A percentile compares a stretch with the other conserved stretches of the same genome.
phyloP scores from a whole-genome alignment of 306 rosid species.

The Castanea mollissima region DNA sequence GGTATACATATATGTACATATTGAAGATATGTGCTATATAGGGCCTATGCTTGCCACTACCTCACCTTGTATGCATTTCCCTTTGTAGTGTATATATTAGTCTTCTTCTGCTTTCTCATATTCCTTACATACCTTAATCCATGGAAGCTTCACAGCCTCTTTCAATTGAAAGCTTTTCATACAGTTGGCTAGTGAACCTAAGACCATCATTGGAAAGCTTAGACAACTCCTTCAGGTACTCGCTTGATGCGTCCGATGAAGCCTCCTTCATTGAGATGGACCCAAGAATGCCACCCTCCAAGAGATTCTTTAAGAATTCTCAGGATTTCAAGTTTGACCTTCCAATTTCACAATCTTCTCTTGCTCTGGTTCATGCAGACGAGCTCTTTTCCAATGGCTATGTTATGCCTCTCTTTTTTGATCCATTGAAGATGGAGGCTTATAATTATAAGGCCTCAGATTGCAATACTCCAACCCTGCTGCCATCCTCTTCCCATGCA shows the following conservation, averaged over 20 bases:
- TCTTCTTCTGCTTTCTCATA: background rate
- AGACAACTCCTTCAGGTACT: slow-evolving; percentile 59
- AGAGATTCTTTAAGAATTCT: slow-evolving; percentile 71
- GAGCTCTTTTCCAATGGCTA: slow-evolving; percentile 90
- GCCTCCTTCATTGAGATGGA: slow-evolving; percentile 97
- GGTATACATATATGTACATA: slow-evolving; percentile 23
- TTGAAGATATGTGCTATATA: slow-evolving; percentile 35
- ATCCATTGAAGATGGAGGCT: slow-evolving; percentile 60
- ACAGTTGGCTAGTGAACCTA: slow-evolving; percentile 90
- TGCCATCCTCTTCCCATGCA: slow-evolving; percentile 35
- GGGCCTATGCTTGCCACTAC: slow-evolving; percentile 36
- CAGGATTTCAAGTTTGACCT: slow-evolving; percentile 86
- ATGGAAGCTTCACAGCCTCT: slow-evolving; percentile 89
- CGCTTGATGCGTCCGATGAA: slow-evolving; percentile 75
- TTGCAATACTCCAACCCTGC: slow-evolving; percentile 14
- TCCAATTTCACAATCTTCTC: slow-evolving; percentile 61
- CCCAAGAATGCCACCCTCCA: slow-evolving; percentile 87
- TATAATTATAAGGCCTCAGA: slow-evolving; percentile 33
- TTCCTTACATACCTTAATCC: slow-evolving; percentile 21
- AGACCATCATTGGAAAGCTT: slow-evolving; percentile 77
- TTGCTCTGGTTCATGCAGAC: slow-evolving; percentile 81
- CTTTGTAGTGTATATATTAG: slow-evolving; percentile 18
- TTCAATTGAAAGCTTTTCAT: slow-evolving; percentile 92
- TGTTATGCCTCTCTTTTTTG: slow-evolving; percentile 72
- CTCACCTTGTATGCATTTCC: slow-evolving; percentile 30